Evolutionary conservation across 2,329 filamentous ascomycete species (phyloP), one percentile per base, ranked within the genome.

Genomic region (Zasmidium cellare): DNA sequence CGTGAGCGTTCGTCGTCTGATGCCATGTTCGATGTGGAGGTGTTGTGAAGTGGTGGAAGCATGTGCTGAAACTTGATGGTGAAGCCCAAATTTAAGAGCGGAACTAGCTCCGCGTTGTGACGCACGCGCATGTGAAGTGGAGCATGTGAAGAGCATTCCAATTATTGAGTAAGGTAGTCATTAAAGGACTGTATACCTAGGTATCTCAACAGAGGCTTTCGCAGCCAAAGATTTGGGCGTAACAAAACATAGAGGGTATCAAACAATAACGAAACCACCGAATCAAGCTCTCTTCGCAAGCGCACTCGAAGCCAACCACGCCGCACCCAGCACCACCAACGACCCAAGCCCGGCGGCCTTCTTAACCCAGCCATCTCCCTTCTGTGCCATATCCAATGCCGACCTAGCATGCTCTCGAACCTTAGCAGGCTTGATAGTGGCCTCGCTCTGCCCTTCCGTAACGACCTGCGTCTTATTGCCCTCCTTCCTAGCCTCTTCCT

Each of bases 281-380:
- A 20, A 25, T 57, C 49, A 57, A 41, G 25, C 41, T 9, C 55
- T 59, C 56, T 55, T 61, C 6, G 50, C 44, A 7, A 65, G 35
- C 44, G 57, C 61, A 56, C 51, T 63, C 9, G 61, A 76, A 35
- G 69, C 74, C 12, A 71, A 61, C 77, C 77, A 79, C 1, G 74
- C 65, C 12, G 71, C 73, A 22, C 71, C 72, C 61, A 75, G 73
- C 6, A 75, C 74, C 2, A 73, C 53, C 56, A 78, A 60, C 1
- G 75, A 74, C 9, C 70, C 71, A 35, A 73, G 69, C 11, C 77
- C 77, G 20, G 74, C 68, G 12, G 71, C 62, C 57, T 77, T 74
- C 58, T 77, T 78, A 14, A 66, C 62, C 74, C 75, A 79, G 1
- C 69, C 67, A 31, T 72, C 67, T 38, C 76, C 74, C 24, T 66